Percentiles rank a stretch among this genome's conserved stretches.
Evolutionary conservation across 1,284 basidiomycete species (phyloP).

Genomic region (Tylopilus sp.): DNA sequence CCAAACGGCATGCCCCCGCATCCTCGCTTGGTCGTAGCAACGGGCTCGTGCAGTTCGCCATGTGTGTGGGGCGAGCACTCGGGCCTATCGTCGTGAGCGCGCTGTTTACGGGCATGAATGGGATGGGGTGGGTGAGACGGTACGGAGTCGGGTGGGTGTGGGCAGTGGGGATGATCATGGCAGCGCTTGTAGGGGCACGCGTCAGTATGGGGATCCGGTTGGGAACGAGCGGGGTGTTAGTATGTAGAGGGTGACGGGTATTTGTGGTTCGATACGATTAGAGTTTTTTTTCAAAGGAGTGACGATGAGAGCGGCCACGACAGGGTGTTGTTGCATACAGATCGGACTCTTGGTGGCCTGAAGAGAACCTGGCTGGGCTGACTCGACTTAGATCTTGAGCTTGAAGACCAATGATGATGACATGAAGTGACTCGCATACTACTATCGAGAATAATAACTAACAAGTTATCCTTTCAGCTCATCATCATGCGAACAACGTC

Average conservation of each 20-base stretch:
- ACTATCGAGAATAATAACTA: neutral
- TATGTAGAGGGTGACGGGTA: neutral
- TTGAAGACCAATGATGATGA: too few species aligned
- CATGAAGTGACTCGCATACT: too few species aligned
- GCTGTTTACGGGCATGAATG: slow-evolving; percentile 23
- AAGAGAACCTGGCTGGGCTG: too few species aligned
- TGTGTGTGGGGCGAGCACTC: slow-evolving; percentile 22
- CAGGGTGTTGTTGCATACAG: too few species aligned
- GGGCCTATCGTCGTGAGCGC: slow-evolving; percentile 18
- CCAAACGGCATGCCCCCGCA: slow-evolving; percentile 16
- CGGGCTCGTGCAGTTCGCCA: slow-evolving; percentile 22
- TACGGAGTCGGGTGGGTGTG: slow-evolving; percentile 17
- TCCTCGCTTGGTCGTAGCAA: slow-evolving; percentile 20
- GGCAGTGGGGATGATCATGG: slow-evolving; percentile 16
- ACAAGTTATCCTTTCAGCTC: neutral
- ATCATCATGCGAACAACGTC: neutral
- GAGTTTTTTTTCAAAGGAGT: too few species aligned
- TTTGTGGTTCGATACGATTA: too few species aligned
- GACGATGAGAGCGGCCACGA: too few species aligned
- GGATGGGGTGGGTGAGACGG: slow-evolving; percentile 15
- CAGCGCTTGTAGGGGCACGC: slow-evolving; percentile 14
- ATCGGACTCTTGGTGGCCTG: too few species aligned
- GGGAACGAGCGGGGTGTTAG: neutral
- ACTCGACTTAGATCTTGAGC: too few species aligned
- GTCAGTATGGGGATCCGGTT: slow-evolving; percentile 15